Percentiles rank a stretch among this genome's conserved stretches.
These are phyloP conservation scores for Saccharomycopsis crataegensis DNA, from an alignment of 1,139 yeast species.

Conservation along the genomic window DNA sequence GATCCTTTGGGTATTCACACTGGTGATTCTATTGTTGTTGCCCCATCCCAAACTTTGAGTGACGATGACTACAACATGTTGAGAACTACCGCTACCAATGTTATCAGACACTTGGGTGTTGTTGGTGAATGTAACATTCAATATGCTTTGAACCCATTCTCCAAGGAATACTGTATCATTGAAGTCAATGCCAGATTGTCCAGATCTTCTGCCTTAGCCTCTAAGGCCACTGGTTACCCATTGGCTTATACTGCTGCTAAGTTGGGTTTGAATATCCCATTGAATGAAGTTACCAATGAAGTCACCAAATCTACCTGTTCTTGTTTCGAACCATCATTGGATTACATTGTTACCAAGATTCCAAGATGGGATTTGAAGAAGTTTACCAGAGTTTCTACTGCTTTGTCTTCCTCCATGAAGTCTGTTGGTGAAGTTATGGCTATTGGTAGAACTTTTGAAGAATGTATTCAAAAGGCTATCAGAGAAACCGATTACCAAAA, in stretches of 20 bases:
- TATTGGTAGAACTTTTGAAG: conserved; percentile 96
- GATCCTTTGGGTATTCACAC: conserved; percentile 99
- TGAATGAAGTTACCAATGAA: conserved; percentile 86
- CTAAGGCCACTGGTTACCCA: conserved; percentile 98
- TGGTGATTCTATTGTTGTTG: conserved; percentile 98
- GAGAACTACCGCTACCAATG: conserved; percentile 95
- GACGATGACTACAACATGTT: conserved; percentile 98
- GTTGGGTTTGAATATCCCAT: conserved; percentile 87
- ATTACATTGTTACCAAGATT: conserved; percentile 94
- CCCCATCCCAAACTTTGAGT: conserved; percentile 95
- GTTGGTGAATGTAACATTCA: conserved; percentile 99
- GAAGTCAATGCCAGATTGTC: conserved; percentile 98
- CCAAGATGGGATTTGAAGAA: conserved; percentile 99
- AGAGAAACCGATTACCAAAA: conserved; percentile 94
- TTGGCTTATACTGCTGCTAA: conserved; percentile 98
- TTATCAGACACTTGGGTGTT: conserved; percentile 95
- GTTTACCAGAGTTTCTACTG: conserved; percentile 85
- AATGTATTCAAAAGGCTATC: conserved; percentile 96
- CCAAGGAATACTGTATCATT: conserved; percentile 92
- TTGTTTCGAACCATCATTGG: conserved; percentile 96
- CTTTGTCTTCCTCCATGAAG: conserved; percentile 91
- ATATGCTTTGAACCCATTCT: conserved; percentile 90
- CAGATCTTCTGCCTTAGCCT: conserved; percentile 96
- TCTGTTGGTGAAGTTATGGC: conserved; percentile 99
- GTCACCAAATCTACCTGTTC: conserved; percentile 95